Conservation (phyloP, 2,329 filamentous ascomycete genomes). For the Fusarium proliferatum region DNA sequence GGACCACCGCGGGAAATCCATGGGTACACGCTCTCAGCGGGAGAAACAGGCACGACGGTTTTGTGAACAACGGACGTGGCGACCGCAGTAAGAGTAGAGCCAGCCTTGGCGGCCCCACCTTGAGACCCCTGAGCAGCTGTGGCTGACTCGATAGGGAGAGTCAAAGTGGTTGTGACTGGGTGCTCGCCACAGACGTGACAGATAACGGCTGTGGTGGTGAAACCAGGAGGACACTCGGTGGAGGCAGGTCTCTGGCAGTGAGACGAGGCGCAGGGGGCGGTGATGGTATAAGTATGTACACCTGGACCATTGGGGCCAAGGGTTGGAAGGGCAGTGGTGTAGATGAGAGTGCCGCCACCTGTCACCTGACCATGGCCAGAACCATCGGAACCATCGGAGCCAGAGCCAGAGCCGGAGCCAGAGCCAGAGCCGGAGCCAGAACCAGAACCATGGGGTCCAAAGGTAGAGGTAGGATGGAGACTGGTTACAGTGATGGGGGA, state of each 20-base stretch:
- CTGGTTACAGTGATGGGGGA: conserved; percentile 10
- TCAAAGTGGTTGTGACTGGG: conserved; percentile 8
- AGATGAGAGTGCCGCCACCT: neutral
- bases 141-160: conserved; percentile 17
- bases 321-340: conserved; percentile 7
- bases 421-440: neutral
- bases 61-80: neutral
- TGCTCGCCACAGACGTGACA: conserved; percentile 11
- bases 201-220: conserved; percentile 13
- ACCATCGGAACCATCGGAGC: neutral
- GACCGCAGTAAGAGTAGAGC: neutral
- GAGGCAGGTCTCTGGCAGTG: conserved; percentile 1
- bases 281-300: conserved; percentile 26
- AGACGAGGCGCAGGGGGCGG: conserved; percentile 5
- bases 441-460: neutral
- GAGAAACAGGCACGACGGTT: neutral
- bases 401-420: neutral
- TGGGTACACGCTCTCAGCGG: neutral
- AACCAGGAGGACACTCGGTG: conserved; percentile 16
- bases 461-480: conserved; percentile 3
- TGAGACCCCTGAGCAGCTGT: conserved; percentile 3
- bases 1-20: neutral
- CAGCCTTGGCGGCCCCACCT: neutral
- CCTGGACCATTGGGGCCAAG: conserved; percentile 13
- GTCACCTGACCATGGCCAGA: neutral